Base-by-base conservation (phyloP, 176 grass and related monocot species). In the Cenchrus fungigraminus region DNA sequence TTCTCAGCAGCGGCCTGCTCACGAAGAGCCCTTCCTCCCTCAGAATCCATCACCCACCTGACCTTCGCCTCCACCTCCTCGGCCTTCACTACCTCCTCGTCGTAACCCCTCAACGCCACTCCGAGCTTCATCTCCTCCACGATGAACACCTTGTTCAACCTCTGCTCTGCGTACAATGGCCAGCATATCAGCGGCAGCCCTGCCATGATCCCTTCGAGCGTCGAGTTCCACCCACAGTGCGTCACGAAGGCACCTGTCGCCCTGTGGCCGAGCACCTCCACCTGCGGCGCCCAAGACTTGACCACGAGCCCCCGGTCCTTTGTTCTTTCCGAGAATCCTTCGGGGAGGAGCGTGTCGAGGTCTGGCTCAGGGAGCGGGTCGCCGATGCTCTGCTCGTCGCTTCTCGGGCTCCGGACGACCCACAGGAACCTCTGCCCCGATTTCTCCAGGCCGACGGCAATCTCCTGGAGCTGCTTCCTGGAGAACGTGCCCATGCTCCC, bases 101-200 rank as follows among this genome's bases (percentile, higher is more conserved):
- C 40, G 34, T 90, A 87, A 1, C 82, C 91, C 54, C 19, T 67
- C 73, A 90, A 42, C 78, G 58, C 91, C 71, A 90, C 82, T 13
- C 77, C 91, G 0, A 85, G 25, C 29, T 45, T 53, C 85, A 90
- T 71, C 29, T 75, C 85, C 8, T 93, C 82, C 31, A 88, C 85
- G 1, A 93, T 31, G 57, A 84, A 76, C 64, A 88, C 70, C 88
- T 94, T 94, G 75, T 94, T 94, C 31, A 88, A 5, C 70, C 65
- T 72, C 79, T 94, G 92, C 60, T 94, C 86, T 3, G 79, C 88
- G 76, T 77, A 86, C n/a, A 94, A 1, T 10, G 92, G 88, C 92
- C 86, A 94, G 12, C 79, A 85, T 11, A 93, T 19, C 63, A 93
- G 17, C 6, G 88, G 82, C 74, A 90, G 1, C 8, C 88, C 88